Base-by-base conservation (phyloP, 257 asterid genomes). In the Primulina eburnea region DNA sequence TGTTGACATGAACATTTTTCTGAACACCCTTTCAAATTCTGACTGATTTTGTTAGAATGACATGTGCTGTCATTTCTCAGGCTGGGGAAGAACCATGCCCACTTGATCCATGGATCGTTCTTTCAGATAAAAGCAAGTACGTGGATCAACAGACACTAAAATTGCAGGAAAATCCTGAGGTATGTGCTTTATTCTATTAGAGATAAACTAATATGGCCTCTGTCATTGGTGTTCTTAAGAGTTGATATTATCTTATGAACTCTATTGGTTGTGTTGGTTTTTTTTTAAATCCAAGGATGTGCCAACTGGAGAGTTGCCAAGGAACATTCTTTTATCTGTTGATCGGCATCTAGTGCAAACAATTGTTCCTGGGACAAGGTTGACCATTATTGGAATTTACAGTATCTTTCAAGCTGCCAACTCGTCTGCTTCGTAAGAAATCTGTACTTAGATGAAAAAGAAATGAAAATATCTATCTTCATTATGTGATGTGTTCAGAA, bases 321-420 rank as follows among this genome's bases (percentile, higher is more conserved):
- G 99, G 71, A 94, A 94, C 82, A 86, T 94, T 78, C 99, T 94
- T 71, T 85, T 94, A 59, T 94, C 99, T 16, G 64, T 94, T 71
- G 99, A 94, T 81, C 95, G 97, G 62, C 99, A 91, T 82, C 95
- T 94, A 69, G 99, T 91, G 80, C 99, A 94, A 82, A 90, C 99
- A 76, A 91, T 94, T 79, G 99, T 94, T 74, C 99, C 99, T 61
- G 99, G 97, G 66, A 90, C 96, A 56, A 94, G 99, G 82, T 80
- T 94, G 83, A 89, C 97, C 64, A 77, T 94, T 62, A 86, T 94
- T 96, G 99, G 99, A 37, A 94, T 94, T 64, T 94, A 89, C 82
- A 94, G 99, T 62, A 86, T 94, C 71, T 94, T 91, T 73, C 99
- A 94, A 76, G 95, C 97, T 73, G 80, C 97, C 65, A 94, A 91